These are phyloP conservation scores for Teunomyces tritomae DNA, from an alignment of 805 yeast genomes.

Conservation along the genomic window DNA sequence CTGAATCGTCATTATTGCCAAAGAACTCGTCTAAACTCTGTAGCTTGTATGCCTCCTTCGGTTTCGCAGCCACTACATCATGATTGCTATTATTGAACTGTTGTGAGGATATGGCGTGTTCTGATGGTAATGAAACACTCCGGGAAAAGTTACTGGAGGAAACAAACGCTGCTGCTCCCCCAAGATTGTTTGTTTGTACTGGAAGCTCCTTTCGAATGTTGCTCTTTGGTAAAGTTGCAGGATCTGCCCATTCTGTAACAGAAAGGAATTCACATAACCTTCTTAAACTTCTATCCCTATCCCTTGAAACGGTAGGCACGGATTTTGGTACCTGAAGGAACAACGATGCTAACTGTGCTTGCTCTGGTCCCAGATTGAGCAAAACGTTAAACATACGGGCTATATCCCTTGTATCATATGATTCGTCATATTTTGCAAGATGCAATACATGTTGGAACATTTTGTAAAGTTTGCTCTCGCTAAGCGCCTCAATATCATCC, in stretches of 20 bases:
- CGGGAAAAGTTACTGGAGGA: constrained; percentile 2
- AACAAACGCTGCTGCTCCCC: neutral
- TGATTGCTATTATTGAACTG: constrained; percentile 5
- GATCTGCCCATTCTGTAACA: constrained; percentile 48
- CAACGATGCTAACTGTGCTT: constrained; percentile 62
- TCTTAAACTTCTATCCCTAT: constrained; percentile 1
- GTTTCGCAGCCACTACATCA: neutral
- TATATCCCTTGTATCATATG: constrained; percentile 78
- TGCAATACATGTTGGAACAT: constrained; percentile 63
- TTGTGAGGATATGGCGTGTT: constrained; percentile 25
- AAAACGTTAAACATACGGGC: constrained; percentile 71
- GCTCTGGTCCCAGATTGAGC: constrained; percentile 40
- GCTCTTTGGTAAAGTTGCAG: constrained; percentile 25
- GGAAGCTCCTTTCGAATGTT: constrained; percentile 28
- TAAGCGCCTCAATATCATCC: constrained; percentile 8
- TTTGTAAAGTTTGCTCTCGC: constrained; percentile 27
- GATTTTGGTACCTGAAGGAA: constrained; percentile 78
- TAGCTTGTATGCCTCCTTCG: constrained; percentile 46
- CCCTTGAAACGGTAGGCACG: constrained; percentile 36
- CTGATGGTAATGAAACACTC: constrained; percentile 20
- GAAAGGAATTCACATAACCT: constrained; percentile 16
- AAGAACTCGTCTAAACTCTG: constrained; percentile 89
- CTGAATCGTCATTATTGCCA: constrained; percentile 32
- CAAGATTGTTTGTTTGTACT: constrained; percentile 8
- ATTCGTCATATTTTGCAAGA: constrained; percentile 68